Evolutionary conservation across 371 early-diverging fungal species (phyloP).

Genomic region (Mycotypha africana): DNA sequence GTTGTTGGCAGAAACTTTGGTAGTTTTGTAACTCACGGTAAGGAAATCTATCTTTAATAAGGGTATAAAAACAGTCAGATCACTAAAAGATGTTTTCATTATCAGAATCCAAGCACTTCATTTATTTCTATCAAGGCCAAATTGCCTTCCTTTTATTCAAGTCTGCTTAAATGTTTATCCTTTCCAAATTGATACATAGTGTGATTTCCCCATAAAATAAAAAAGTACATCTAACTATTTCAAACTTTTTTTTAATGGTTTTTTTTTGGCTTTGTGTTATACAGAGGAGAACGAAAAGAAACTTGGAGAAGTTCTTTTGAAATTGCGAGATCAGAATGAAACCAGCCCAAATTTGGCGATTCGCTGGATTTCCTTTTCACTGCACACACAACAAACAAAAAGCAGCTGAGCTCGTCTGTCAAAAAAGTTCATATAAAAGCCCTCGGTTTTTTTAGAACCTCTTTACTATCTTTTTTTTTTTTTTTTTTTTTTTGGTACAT

Average conservation of each 20-base stretch:
- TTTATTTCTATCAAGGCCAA: conserved; percentile 96
- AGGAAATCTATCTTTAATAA: conserved; percentile 3
- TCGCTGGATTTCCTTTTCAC: too few species aligned
- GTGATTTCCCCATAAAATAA: neutral
- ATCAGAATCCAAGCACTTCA: conserved; percentile 88
- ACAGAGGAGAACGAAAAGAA: too few species aligned
- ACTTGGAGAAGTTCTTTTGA: too few species aligned
- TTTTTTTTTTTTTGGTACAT: neutral
- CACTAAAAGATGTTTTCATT: neutral
- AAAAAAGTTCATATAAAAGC: too few species aligned
- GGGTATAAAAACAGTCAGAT: too few species aligned
- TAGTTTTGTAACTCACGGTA: conserved; percentile 96
- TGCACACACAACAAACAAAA: too few species aligned
- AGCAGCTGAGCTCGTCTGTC: too few species aligned
- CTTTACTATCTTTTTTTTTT: neutral
- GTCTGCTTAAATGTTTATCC: conserved; percentile 59
- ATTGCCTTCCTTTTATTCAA: conserved; percentile 96
- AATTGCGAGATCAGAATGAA: too few species aligned
- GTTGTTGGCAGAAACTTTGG: conserved; percentile 98
- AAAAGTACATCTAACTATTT: too few species aligned
- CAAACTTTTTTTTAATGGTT: too few species aligned
- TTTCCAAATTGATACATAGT: neutral
- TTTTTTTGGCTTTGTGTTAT: neutral
- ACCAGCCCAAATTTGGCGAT: too few species aligned
- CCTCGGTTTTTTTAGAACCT: neutral